phyloP scores from a whole-genome alignment of 73 alveolate species.

The Breviolum minutum region DNA sequence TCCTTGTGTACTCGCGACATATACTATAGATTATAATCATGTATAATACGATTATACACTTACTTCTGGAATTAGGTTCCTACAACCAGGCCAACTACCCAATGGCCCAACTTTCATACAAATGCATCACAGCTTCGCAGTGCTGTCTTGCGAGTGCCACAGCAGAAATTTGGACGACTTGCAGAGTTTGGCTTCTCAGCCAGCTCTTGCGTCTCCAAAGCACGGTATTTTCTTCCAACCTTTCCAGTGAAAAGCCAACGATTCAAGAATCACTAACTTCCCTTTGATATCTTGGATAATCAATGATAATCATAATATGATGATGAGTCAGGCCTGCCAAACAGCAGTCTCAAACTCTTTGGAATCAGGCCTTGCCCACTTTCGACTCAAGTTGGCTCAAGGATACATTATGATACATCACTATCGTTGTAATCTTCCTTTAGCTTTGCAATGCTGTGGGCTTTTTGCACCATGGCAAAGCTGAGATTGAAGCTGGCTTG shows the following conservation, averaged over 20 bases:
- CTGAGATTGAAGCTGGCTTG: not conserved
- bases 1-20: no score
- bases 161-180: not conserved
- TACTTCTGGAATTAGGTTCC: no score
- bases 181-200: slow-evolving; percentile 13
- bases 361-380: not conserved
- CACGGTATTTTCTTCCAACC: slow-evolving; percentile 37
- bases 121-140: slow-evolving; percentile 5
- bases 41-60: not conserved
- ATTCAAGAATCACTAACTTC: not conserved
- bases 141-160: not conserved
- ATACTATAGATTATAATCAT: no score
- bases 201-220: slow-evolving; percentile 42
- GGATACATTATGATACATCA: no score
- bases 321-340: not conserved
- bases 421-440: not conserved
- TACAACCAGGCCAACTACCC: not conserved
- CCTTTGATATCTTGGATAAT: no score
- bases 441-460: not conserved
- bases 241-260: not conserved
- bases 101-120: not conserved
- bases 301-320: no score
- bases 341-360: not conserved
- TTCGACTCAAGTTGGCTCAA: no score
- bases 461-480: not conserved